These are phyloP conservation scores for Hebeloma cylindrosporum DNA, from an alignment of 768 basidiomycete species.

Conservation along the genomic window DNA sequence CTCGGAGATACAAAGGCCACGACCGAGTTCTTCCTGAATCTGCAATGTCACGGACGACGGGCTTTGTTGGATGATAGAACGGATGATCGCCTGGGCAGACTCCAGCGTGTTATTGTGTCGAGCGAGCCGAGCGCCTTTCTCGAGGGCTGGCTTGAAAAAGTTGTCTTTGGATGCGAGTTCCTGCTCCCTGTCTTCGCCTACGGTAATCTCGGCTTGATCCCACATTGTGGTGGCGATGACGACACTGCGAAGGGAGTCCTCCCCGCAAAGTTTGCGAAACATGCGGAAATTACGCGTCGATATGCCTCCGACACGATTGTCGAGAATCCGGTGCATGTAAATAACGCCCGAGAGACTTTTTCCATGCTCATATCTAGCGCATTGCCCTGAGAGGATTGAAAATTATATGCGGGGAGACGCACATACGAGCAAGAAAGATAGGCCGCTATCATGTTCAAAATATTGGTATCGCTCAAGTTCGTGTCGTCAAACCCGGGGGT, in stretches of 20 bases:
- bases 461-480: slow-evolving; percentile 43
- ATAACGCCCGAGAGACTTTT: slow-evolving; percentile 51
- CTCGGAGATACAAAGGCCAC: slow-evolving; percentile 46
- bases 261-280: slow-evolving; percentile 55
- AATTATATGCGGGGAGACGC: background rate
- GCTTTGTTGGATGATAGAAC: slow-evolving; percentile 38
- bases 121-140: slow-evolving; percentile 45
- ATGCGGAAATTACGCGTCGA: slow-evolving; percentile 52
- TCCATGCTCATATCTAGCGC: slow-evolving; percentile 32
- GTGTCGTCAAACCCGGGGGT: slow-evolving; percentile 65
- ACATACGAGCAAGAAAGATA: slow-evolving; percentile 36
- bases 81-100: slow-evolving; percentile 44
- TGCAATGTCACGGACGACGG: slow-evolving; percentile 39
- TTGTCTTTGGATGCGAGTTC: slow-evolving; percentile 41
- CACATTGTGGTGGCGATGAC: slow-evolving; percentile 58
- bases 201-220: slow-evolving; percentile 38
- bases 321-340: slow-evolving; percentile 56
- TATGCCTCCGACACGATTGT: slow-evolving; percentile 49
- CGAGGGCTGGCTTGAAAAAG: slow-evolving; percentile 54
- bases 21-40: slow-evolving; percentile 56
- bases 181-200: slow-evolving; percentile 43
- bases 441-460: slow-evolving; percentile 50
- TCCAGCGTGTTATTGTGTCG: slow-evolving; percentile 41
- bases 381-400: background rate
- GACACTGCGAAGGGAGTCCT: slow-evolving; percentile 47